phyloP scores from a whole-genome alignment of 129 eudicot genomes.

The Lonicera japonica region DNA sequence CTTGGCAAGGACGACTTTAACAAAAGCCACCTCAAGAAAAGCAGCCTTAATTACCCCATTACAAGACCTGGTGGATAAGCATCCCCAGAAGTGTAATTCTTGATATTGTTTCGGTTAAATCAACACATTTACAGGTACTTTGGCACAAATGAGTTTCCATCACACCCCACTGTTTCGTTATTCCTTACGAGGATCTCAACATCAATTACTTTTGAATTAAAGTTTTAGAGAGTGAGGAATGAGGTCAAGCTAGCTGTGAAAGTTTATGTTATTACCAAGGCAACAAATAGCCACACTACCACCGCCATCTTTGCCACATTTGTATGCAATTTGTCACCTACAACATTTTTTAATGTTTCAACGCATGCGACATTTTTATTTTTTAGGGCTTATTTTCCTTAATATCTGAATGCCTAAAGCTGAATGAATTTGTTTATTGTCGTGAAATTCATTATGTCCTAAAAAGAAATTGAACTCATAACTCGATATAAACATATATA shows the following conservation, averaged over 20 bases:
- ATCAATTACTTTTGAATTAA: slow-evolving; percentile 3
- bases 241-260: slow-evolving; percentile 23
- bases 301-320: slow-evolving; percentile 16
- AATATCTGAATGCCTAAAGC: too few species aligned
- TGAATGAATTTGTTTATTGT: not conserved
- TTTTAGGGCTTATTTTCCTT: too few species aligned
- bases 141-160: slow-evolving; percentile 20
- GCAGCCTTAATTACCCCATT: slow-evolving; percentile 15
- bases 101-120: slow-evolving; percentile 9
- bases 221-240: slow-evolving; percentile 16
- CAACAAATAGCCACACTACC: slow-evolving; percentile 24
- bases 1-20: slow-evolving; percentile 12
- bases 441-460: not conserved
- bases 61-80: slow-evolving; percentile 1
- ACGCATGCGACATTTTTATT: not conserved
- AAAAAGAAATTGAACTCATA: too few species aligned
- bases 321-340: slow-evolving; percentile 12
- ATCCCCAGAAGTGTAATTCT: not conserved
- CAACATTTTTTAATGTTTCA: not conserved
- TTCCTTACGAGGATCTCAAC: slow-evolving; percentile 3
- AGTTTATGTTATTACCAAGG: slow-evolving; percentile 13
- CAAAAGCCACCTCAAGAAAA: slow-evolving; percentile 21
- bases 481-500: too few species aligned
- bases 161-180: slow-evolving; percentile 19
- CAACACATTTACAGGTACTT: slow-evolving; percentile 16